phyloP scores from a whole-genome alignment of 2,329 filamentous ascomycete species.

The Venturia aucupariae region DNA sequence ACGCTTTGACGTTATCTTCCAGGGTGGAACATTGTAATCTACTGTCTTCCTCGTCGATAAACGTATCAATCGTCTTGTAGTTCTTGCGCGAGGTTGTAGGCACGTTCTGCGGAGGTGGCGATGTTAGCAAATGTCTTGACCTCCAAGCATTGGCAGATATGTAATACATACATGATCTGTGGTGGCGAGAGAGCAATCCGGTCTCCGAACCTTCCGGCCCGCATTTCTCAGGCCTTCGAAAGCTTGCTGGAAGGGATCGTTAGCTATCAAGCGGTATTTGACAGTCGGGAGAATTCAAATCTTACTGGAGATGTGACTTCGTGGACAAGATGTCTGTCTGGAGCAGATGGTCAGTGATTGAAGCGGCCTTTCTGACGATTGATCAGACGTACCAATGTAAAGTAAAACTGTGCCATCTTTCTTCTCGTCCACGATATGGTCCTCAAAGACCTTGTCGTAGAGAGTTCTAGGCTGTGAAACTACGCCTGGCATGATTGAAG shows the following conservation, averaged over 20 bases:
- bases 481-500: constrained; percentile 58
- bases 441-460: constrained; percentile 95
- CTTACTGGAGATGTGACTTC: constrained; percentile 93
- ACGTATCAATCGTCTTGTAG: constrained; percentile 87
- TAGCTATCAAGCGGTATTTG: constrained; percentile 13
- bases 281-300: constrained; percentile 16
- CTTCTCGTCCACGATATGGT: constrained; percentile 92
- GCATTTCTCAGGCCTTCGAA: constrained; percentile 94
- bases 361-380: background rate
- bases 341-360: constrained; percentile 1
- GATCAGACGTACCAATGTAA: constrained; percentile 66
- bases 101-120: constrained; percentile 58
- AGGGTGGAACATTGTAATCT: constrained; percentile 89
- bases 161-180: constrained; percentile 78
- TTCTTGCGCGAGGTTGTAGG: constrained; percentile 84
- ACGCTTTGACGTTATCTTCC: constrained; percentile 95
- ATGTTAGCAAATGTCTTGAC: constrained; percentile 7
- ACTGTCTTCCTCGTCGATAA: constrained; percentile 92
- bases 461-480: constrained; percentile 69
- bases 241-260: constrained; percentile 57
- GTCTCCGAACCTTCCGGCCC: constrained; percentile 75
- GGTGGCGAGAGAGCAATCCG: constrained; percentile 93
- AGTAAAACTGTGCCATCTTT: constrained; percentile 85
- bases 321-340: constrained; percentile 91
- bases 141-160: constrained; percentile 3